These are phyloP conservation scores for Plenodomus lindquistii DNA, from an alignment of 2,329 filamentous ascomycete genomes.

Conservation along the genomic window DNA sequence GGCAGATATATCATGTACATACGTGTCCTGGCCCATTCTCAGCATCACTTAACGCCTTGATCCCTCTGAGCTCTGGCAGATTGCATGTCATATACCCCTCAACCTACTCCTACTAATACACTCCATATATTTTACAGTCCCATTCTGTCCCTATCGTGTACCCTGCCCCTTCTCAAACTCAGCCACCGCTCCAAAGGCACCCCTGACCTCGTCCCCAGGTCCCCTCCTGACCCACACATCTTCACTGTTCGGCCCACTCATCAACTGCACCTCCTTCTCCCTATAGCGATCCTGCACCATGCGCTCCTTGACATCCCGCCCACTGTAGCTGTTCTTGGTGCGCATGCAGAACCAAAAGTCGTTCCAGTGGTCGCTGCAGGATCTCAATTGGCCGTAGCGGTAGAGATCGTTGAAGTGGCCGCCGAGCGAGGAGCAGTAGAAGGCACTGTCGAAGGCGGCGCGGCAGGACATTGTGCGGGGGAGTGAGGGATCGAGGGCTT, in stretches of 20 bases:
- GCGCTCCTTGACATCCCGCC: slow-evolving; percentile 60
- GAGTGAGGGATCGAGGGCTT: slow-evolving; percentile 51
- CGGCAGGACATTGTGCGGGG: slow-evolving; percentile 87
- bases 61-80: too few species aligned
- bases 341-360: slow-evolving; percentile 99
- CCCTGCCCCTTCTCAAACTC: background rate
- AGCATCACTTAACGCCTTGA: too few species aligned
- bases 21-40: too few species aligned
- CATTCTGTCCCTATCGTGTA: background rate
- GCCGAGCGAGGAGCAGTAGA: slow-evolving; percentile 89
- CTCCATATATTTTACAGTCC: background rate
- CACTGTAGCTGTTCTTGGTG: slow-evolving; percentile 63
- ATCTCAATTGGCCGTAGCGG: slow-evolving; percentile 75
- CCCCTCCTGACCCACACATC: slow-evolving; percentile 83
- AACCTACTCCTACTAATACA: slow-evolving; percentile 4
- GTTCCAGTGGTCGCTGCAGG: slow-evolving; percentile 83
- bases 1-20: too few species aligned
- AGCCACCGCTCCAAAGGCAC: slow-evolving; percentile 27
- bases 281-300: slow-evolving; percentile 69
- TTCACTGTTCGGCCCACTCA: slow-evolving; percentile 75
- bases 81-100: too few species aligned
- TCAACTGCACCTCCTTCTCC: slow-evolving; percentile 68
- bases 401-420: slow-evolving; percentile 93
- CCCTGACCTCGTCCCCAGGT: slow-evolving; percentile 36
- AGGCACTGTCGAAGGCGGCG: slow-evolving; percentile 86